Base-by-base conservation (phyloP, 305 asterid genomes). In the Fraxinus sp. region DNA sequence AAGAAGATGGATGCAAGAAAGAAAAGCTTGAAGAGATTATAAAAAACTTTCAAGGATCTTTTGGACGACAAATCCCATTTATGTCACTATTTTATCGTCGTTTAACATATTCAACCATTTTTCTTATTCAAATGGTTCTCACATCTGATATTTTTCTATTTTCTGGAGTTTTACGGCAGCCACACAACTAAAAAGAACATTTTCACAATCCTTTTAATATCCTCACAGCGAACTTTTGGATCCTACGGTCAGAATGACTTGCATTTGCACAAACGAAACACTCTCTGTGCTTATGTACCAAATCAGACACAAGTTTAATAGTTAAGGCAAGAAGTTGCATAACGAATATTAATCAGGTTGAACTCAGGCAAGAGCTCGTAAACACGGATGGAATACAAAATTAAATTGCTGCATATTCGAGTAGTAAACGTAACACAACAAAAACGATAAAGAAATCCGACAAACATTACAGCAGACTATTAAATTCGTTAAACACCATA, bases 1-100 rank as follows among this genome's bases (percentile, higher is more conserved):
- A 95, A 90, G 94, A 95, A 92, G 93, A 87, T 94, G 26, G 99
- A 95, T 81, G 98, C 97, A 1, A 90, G 98, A 85, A 95, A 95
- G 94, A 94, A 90, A 80, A 94, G 97, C 88, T 87, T 95, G 90
- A 95, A 93, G 92, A 94, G 99, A 90, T 86, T 94, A 86, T 95
- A 30, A 30, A 87, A 90, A 80, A 39, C 78, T 77, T 35, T n/a
- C 33, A 8, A 20, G 28, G 71, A 3, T 62, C 32, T 59, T 59
- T 20, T 28, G 37, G 39, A 26, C 22, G 18, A 4, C 5, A 1
- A 11, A 24, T 28, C 18, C 72, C 6, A 8, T 59, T 62, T 22
- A 62, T 20, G 26, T 66, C 74, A 11, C 8, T 13, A 28, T 68
- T 37, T 11, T 68, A 9, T 68, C 3, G 37, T 28, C 36, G 20